Conservation (phyloP, 805 yeast species). For the Metschnikowia santaceciliae region DNA sequence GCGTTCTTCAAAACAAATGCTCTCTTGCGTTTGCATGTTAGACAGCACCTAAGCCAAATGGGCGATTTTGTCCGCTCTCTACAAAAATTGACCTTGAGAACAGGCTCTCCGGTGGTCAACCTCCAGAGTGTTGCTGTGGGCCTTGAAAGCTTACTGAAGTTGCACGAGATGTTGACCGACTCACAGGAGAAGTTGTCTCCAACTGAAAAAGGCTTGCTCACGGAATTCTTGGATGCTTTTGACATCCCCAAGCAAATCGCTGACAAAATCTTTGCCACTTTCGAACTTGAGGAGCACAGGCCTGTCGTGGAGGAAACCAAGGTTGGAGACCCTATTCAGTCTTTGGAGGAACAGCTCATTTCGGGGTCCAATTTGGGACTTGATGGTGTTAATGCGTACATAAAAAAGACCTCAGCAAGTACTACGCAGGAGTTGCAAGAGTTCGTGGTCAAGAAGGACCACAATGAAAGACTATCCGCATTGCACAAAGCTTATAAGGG, state of each 20-base stretch:
- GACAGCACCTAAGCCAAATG: constrained; percentile 39
- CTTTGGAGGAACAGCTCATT: constrained; percentile 3
- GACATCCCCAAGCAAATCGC: constrained; percentile 41
- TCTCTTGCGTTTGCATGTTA: constrained; percentile 21
- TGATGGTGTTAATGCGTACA: not conserved
- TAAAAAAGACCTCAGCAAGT: not conserved
- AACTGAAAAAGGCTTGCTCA: constrained; percentile 17
- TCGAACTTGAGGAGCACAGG: constrained; percentile 3
- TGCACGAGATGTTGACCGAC: constrained; percentile 12
- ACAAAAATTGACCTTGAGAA: constrained; percentile 42
- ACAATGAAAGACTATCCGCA: constrained; percentile 24
- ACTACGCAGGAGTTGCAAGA: not conserved
- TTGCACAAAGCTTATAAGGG: constrained; percentile 32
- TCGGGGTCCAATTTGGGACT: not conserved
- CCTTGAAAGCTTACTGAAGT: constrained; percentile 19
- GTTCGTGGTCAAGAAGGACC: constrained; percentile 35
- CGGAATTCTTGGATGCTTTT: constrained; percentile 23
- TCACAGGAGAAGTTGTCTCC: constrained; percentile 21
- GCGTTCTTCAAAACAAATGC: constrained; percentile 24
- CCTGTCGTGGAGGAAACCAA: not conserved
- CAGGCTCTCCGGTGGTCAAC: constrained; percentile 32
- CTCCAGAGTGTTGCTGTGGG: constrained; percentile 32
- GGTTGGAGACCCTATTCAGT: not conserved
- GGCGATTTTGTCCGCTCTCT: constrained; percentile 59
- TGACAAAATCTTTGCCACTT: constrained; percentile 31